Percentiles rank a stretch among this genome's conserved stretches.
Conservation (phyloP, 2,329 filamentous ascomycete species). For the Zymoseptoria brevis region DNA sequence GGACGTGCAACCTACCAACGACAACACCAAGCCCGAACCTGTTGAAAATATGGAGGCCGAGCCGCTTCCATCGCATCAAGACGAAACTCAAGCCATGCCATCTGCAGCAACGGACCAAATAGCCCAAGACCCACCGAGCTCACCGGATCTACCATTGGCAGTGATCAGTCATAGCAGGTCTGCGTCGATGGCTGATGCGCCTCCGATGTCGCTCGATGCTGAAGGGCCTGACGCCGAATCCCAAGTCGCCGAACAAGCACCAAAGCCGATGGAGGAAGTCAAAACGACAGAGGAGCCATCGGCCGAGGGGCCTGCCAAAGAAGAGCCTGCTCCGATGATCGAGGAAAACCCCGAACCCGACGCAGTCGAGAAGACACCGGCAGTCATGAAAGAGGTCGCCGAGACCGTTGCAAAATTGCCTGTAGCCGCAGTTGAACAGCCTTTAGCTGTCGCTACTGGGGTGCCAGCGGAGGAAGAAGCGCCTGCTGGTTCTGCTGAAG, state of each 20-base stretch:
- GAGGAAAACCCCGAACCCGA: neutral
- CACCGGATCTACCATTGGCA: conserved; percentile 36
- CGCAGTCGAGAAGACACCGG: neutral
- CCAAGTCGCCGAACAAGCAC: neutral
- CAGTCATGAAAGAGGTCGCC: neutral
- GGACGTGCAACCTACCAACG: neutral
- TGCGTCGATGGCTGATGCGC: conserved; percentile 23
- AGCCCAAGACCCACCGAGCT: conserved; percentile 31
- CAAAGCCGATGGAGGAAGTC: neutral
- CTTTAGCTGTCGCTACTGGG: conserved; percentile 1
- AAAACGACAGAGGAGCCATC: neutral
- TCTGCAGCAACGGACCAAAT: conserved; percentile 3
- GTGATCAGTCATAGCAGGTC: conserved; percentile 33
- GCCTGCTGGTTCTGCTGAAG: neutral
- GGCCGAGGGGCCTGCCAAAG: neutral
- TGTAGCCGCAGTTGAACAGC: conserved; percentile 2
- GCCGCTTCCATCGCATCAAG: conserved; percentile 8
- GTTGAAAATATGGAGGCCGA: conserved; percentile 1
- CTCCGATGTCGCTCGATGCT: conserved; percentile 6
- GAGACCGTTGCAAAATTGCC: neutral
- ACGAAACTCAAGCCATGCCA: conserved; percentile 4
- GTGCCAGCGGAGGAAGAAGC: neutral
- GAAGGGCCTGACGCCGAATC: neutral
- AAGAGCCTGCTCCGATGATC: neutral
- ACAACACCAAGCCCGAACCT: neutral